Percentiles rank a stretch among this genome's conserved stretches.
Conservation (phyloP, 169 alveolate species). For the Cryptosporidium sp. region DNA sequence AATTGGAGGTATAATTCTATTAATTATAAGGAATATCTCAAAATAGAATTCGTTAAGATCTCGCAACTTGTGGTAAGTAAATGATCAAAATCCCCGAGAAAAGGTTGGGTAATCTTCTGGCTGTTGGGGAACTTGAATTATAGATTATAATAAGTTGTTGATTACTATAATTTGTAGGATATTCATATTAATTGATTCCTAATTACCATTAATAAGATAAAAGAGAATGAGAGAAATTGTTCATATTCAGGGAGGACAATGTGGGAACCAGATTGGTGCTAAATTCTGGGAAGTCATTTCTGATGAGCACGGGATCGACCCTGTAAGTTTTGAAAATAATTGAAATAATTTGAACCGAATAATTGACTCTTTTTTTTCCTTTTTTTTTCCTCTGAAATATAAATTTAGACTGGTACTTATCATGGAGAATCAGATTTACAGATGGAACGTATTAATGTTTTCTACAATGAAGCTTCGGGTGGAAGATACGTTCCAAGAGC, state of each 20-base stretch:
- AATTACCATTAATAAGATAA: constrained; percentile 12
- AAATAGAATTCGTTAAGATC: constrained; percentile 8
- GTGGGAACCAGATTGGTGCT: constrained; percentile 99
- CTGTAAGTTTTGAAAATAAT: constrained; percentile 83
- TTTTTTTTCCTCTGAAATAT: background rate
- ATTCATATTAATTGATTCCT: constrained; percentile 13
- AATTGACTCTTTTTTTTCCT: background rate
- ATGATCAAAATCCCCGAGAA: background rate
- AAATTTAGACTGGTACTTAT: constrained; percentile 93
- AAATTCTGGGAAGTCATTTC: constrained; percentile 99
- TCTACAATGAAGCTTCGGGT: constrained; percentile 97
- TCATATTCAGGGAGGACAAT: constrained; percentile 99
- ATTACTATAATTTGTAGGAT: background rate
- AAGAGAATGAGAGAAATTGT: constrained; percentile 97
- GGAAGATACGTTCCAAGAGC: constrained; percentile 99
- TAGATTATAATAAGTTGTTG: constrained; percentile 1
- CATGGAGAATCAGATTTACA: constrained; percentile 97
- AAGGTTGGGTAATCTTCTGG: background rate
- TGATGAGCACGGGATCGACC: constrained; percentile 99
- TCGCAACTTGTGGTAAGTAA: constrained; percentile 40
- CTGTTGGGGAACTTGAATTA: background rate
- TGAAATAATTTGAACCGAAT: background rate
- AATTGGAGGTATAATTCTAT: constrained; percentile 48
- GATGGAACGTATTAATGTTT: constrained; percentile 95
- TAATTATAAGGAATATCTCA: constrained; percentile 48